Evolutionary conservation across 208 protist genomes (phyloP).

Genomic region (Trypanosoma avium): DNA sequence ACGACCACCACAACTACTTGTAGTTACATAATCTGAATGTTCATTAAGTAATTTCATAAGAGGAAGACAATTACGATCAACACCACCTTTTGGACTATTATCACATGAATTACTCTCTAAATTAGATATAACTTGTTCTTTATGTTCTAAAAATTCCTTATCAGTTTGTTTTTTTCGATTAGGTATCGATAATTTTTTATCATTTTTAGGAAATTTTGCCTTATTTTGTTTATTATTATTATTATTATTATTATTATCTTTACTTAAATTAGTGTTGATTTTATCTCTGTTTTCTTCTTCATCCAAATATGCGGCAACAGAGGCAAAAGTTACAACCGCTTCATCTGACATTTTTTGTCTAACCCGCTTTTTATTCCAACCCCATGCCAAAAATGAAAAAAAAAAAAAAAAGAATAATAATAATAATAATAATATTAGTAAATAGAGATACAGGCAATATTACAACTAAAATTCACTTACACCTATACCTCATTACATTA

Average conservation of each 20-base stretch:
- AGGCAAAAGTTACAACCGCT: neutral
- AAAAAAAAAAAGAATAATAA: too few species aligned
- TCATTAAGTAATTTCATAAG: constrained; percentile 77
- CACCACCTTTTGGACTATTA: constrained; percentile 66
- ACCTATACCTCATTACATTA: too few species aligned
- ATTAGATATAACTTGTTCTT: constrained; percentile 59
- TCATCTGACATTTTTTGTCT: neutral
- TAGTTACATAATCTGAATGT: constrained; percentile 80
- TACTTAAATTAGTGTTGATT: neutral
- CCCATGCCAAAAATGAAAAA: too few species aligned
- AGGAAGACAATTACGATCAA: constrained; percentile 74
- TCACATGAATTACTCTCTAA: constrained; percentile 69
- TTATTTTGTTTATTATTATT: neutral
- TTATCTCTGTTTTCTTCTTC: neutral
- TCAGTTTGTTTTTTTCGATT: constrained; percentile 55
- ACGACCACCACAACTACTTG: constrained; percentile 88
- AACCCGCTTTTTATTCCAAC: too few species aligned
- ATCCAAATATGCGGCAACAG: neutral
- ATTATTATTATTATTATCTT: neutral
- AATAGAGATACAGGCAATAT: too few species aligned
- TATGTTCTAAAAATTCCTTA: constrained; percentile 72
- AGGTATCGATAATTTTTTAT: too few species aligned
- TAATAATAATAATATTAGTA: too few species aligned
- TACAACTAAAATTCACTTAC: too few species aligned
- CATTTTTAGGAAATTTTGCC: too few species aligned